Evolutionary conservation across 2,329 filamentous ascomycete genomes (phyloP).

Genomic region (Aspergillus clavatus): DNA sequence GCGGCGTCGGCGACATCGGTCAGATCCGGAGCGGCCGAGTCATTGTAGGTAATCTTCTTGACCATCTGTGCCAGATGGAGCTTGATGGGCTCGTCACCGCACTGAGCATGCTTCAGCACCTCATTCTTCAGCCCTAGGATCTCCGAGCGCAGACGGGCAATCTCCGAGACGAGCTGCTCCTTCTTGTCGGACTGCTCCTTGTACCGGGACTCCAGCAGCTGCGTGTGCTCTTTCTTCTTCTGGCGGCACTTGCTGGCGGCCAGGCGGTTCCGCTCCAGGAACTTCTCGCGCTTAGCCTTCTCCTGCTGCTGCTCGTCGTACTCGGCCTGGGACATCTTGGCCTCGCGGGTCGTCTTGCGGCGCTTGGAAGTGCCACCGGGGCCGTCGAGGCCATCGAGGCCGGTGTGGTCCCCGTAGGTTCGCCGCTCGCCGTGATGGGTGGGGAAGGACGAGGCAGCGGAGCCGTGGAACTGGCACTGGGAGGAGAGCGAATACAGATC

Average conservation of each 20-base stretch:
- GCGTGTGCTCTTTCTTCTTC: constrained; percentile 57
- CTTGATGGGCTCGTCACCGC: constrained; percentile 36
- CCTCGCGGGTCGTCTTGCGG: constrained; percentile 10
- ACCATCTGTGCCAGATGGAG: constrained; percentile 36
- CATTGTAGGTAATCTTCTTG: constrained; percentile 31
- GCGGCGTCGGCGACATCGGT: constrained; percentile 10
- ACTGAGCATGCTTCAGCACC: constrained; percentile 37
- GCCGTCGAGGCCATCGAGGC: constrained; percentile 12
- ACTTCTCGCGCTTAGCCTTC: constrained; percentile 45
- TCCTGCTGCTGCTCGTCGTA: constrained; percentile 26
- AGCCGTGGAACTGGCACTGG: constrained; percentile 6
- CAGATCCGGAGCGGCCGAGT: constrained; percentile 12
- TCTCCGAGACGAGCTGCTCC: constrained; percentile 27
- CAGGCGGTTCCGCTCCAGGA: constrained; percentile 55
- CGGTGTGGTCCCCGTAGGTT: constrained; percentile 13
- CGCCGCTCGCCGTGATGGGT: constrained; percentile 1
- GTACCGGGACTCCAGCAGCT: constrained; percentile 43
- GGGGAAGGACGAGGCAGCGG: not conserved
- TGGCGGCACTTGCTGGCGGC: constrained; percentile 59
- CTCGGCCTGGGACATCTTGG: constrained; percentile 15
- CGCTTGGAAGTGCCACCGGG: constrained; percentile 14
- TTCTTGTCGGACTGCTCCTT: constrained; percentile 35
- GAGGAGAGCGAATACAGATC: constrained; percentile 4
- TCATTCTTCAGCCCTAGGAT: constrained; percentile 38
- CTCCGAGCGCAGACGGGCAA: constrained; percentile 34